Base-by-base conservation (phyloP, 768 basidiomycete species). In the Mycena crocata region DNA sequence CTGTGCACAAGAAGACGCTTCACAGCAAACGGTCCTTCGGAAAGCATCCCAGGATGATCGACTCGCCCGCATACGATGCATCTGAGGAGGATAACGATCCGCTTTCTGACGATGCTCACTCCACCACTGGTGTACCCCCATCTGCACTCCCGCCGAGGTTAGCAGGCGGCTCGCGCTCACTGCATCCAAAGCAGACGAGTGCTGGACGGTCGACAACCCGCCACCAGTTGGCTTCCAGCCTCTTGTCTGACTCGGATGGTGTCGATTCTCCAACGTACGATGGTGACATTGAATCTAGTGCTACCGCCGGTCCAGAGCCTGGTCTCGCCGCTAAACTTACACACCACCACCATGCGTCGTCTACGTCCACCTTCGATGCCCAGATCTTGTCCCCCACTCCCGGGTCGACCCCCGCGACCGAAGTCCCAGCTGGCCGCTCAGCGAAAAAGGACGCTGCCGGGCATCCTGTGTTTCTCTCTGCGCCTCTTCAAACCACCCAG, bases 61-160 rank as follows among this genome's bases (percentile, higher is more conserved):
- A 92, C 60, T 93, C 91, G 1, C 91, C 91, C 21, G 91, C 91
- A 4, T 93, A 93, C 79, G 91, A 93, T 78, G 91, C 91, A 84
- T 93, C 92, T 5, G 92, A 94, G 74, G 93, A 94, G 80, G 93
- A 94, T 86, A 94, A 94, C 75, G 93, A 94, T 76, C 92, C 93
- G 6, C 81, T 93, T 69, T 93, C 92, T 9, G 93, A 94, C 82
- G 93, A 93, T 73, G 54, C 48, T 5, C 56, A 34, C 65, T 58
- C 61, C n/a, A 46, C 45, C 19, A 64, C 57, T 9, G 48, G 50
- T 19, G 24, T 51, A 4, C 37, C 51, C 3, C 59, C 55, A 21
- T 46, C 52, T 19, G 32, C 31, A n/a, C 59, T 55, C n/a, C 50
- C 52, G 7, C 57, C 50, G 2, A 39, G 66, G 19, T 56, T 57